Percentiles rank a stretch among this genome's conserved stretches.
Conservation (phyloP, 2,329 filamentous ascomycete genomes). For the Stenocarpella maydis region DNA sequence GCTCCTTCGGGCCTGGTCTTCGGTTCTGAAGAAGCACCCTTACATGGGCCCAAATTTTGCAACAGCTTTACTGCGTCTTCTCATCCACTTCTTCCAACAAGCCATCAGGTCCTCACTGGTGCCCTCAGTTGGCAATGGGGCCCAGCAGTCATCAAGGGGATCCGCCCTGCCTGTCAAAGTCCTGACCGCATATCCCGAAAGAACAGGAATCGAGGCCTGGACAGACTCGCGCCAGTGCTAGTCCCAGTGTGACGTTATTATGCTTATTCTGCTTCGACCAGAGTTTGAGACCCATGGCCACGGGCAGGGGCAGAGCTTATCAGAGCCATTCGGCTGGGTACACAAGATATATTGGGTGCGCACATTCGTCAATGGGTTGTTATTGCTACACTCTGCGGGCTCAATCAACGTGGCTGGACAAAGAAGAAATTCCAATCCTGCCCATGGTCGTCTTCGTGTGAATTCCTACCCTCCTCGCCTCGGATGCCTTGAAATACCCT, state of each 20-base stretch:
- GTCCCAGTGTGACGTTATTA: background rate
- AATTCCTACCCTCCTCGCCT: background rate
- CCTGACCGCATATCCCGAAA: background rate
- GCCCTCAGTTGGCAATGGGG: background rate
- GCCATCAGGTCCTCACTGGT: background rate
- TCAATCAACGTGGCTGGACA: background rate
- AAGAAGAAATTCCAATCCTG: background rate
- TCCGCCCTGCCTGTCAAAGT: background rate
- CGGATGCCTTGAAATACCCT: background rate
- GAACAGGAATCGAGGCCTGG: background rate
- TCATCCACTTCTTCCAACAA: background rate
- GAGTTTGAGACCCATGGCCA: slow-evolving; percentile 2
- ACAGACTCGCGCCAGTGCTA: background rate
- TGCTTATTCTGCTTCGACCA: background rate
- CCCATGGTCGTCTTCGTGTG: background rate
- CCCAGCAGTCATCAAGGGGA: background rate
- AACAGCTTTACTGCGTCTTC: background rate
- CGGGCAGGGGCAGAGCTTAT: background rate
- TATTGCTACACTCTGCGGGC: background rate
- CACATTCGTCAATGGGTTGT: background rate
- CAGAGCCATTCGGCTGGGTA: background rate
- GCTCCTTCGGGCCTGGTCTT: background rate
- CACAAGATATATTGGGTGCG: background rate
- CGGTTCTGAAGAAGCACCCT: slow-evolving; percentile 1
- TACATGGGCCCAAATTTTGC: background rate